A percentile compares a stretch with the other conserved stretches of the same genome.
Conservation (phyloP, 192 early-diverging fungal species). For the Polychytrium aggregatum region DNA sequence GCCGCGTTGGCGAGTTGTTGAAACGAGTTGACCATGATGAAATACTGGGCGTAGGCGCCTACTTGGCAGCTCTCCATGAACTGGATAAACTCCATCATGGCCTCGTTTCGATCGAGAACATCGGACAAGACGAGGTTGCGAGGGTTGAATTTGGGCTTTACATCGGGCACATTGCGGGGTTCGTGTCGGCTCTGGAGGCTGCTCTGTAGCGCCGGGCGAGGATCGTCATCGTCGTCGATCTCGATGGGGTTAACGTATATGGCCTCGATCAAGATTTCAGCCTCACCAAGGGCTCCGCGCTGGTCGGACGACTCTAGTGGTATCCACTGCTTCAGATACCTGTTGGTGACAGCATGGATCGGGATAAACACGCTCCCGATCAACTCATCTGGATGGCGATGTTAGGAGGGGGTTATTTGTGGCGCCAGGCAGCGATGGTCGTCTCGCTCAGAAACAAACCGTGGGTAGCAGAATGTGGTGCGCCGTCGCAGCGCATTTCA, state of each 20-base stretch:
- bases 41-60: constrained; percentile 9
- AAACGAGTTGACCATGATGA: constrained; percentile 10
- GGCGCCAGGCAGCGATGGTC: too few relatives aligned
- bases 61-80: constrained; percentile 10
- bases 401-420: background rate
- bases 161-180: background rate
- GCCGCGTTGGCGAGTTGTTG: constrained; percentile 5
- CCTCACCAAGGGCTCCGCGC: constrained; percentile 1
- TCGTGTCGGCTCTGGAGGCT: constrained; percentile 1
- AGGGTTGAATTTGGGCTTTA: background rate
- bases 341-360: constrained; percentile 11
- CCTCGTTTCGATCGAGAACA: constrained; percentile 6
- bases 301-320: constrained; percentile 19
- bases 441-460: too few relatives aligned
- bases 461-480: too few relatives aligned
- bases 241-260: background rate
- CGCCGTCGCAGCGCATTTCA: background rate
- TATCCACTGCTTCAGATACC: constrained; percentile 14
- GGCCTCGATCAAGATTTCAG: constrained; percentile 19
- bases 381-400: constrained; percentile 15
- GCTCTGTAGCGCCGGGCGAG: background rate
- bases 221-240: background rate
- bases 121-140: background rate
- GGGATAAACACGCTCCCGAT: constrained; percentile 19
- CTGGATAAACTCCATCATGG: constrained; percentile 17